A percentile compares a stretch with the other conserved stretches of the same genome.
These are phyloP conservation scores for Eragrostis curvula DNA, from an alignment of 176 grass and related monocot species.

Conservation along the genomic window DNA sequence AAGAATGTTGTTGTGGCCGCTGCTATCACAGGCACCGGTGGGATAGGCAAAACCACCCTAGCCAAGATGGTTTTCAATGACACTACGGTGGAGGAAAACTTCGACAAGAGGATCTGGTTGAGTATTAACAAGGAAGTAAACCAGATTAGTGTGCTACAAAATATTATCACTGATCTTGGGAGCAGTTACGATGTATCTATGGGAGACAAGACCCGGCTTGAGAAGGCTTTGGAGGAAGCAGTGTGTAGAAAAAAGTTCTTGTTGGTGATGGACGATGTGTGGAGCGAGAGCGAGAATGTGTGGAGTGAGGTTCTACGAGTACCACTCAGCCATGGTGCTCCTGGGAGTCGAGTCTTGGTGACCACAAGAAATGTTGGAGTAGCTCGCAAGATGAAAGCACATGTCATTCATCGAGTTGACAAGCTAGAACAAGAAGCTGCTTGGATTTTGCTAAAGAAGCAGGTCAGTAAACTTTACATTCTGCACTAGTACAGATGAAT, in stretches of 20 bases:
- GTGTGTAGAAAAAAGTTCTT: constrained; percentile 19
- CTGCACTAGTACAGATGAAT: too few relatives aligned
- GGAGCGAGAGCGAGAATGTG: constrained; percentile 9
- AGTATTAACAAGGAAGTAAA: neutral
- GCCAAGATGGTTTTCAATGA: constrained; percentile 37
- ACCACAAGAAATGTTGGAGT: constrained; percentile 32
- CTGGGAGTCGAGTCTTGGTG: constrained; percentile 21
- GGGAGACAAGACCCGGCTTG: neutral
- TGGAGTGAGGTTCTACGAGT: constrained; percentile 8
- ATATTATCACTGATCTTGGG: neutral
- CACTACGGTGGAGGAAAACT: neutral
- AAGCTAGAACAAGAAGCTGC: constrained; percentile 25
- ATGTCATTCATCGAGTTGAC: neutral
- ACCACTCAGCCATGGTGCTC: neutral
- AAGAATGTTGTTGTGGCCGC: neutral
- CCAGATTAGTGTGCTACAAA: neutral
- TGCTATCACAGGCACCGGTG: constrained; percentile 33
- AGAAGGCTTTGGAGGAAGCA: neutral
- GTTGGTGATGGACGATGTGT: constrained; percentile 55
- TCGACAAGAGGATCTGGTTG: constrained; percentile 5
- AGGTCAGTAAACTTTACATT: neutral
- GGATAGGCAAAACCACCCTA: constrained; percentile 51
- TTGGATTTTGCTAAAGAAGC: constrained; percentile 24
- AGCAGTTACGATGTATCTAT: neutral
- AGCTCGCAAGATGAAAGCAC: neutral